Percentiles rank a stretch among this genome's conserved stretches.
Conservation (phyloP, 495 filamentous ascomycete genomes). For the Penicillium paradoxum region DNA sequence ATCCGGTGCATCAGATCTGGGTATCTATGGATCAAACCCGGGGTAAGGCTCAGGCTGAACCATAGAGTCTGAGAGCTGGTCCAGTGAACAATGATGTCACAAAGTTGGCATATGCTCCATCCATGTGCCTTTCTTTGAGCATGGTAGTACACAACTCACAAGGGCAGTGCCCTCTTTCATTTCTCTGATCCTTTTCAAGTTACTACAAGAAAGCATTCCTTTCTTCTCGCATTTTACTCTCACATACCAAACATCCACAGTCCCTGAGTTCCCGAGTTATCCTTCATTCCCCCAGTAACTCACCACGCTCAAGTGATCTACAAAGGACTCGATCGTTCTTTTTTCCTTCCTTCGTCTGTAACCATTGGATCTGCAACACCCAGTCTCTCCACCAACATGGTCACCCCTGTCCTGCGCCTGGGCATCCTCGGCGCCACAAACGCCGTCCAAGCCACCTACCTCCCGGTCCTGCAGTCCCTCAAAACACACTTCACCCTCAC, state of each 20-base stretch:
- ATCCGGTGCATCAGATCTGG: not conserved
- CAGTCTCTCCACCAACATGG: not conserved
- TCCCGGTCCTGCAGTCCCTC: constrained; percentile 44
- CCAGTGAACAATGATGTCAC: not conserved
- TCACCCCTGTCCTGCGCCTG: constrained; percentile 24
- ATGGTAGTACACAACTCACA: not conserved
- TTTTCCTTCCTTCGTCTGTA: not conserved
- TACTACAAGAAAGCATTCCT: not conserved
- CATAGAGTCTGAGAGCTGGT: not conserved
- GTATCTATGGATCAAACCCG: not conserved
- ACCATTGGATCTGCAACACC: not conserved
- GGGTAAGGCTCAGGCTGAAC: not conserved
- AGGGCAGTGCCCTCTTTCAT: not conserved
- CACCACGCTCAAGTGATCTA: not conserved
- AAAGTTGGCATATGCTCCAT: not conserved
- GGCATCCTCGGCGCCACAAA: constrained; percentile 45
- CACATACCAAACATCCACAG: not conserved
- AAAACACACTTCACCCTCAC: constrained; percentile 33
- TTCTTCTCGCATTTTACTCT: not conserved
- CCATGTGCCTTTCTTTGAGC: not conserved
- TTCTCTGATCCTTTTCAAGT: not conserved
- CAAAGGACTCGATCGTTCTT: not conserved
- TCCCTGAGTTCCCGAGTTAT: not conserved
- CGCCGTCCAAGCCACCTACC: constrained; percentile 46
- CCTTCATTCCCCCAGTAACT: not conserved